Base-by-base conservation (phyloP, 2,329 filamentous ascomycete species). In the Xylariomycetidae sp. region DNA sequence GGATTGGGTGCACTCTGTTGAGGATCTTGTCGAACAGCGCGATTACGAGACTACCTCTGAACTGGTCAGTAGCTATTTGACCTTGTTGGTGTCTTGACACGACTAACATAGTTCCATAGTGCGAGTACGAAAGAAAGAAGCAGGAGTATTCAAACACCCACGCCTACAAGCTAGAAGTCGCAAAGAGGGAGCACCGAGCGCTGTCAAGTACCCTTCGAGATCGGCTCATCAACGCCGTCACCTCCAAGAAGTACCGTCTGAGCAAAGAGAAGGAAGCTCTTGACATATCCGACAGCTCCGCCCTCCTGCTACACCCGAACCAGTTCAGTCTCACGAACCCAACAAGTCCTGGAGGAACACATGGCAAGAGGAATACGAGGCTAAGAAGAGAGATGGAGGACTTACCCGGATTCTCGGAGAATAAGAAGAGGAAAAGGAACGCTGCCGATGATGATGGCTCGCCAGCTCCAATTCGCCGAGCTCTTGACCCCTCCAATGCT, bases 11-110 rank as follows among this genome's bases (percentile, higher is more conserved):
- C 78, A 87, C 46, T 80, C 90, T 41, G 77, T 96, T 34, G 94
- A 96, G 56, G 83, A 94, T 58, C 75, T 88, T 6, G 80, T 95
- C 46, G 89, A 97, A 61, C 77, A 87, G 52, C 78, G 87, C 48
- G 92, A 98, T 66, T 81, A 85, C 44, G 80, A 89, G 49, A 65
- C 97, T 54, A 82, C 85, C 6, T 77, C 82, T 53, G 76, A 94
- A 46, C 83, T 85, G 72, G 92, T 95, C 70, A 59, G 38, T 18
- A 14, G 27, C 25, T 38, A 22, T 15, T 36, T 16, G 26, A 25
- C 12, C 13, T 33, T 25, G 13, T 13, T 18, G 25, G 9, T 9
- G 14, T 17, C n/a, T 22, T n/a, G 31, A 15, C n/a, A 25, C 33
- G 36, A 25, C 40, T 52, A 32, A 56, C 51, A 43, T 38, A 17